Conservation (phyloP, 2,329 filamentous ascomycete species). For the Colletotrichum horii region DNA sequence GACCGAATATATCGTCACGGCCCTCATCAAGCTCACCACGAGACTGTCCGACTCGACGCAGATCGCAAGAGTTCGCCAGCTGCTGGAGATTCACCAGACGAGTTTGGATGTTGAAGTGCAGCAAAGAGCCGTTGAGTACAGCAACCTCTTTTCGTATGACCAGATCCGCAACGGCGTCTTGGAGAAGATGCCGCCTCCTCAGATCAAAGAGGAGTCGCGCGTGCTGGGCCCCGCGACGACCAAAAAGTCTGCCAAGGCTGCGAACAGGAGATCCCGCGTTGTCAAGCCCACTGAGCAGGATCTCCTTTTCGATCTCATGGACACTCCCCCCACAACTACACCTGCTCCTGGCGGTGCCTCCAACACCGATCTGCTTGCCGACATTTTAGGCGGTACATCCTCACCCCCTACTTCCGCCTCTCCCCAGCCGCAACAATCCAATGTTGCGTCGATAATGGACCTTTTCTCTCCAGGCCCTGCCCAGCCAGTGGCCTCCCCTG, state of each 20-base stretch:
- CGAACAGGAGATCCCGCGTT: constrained; percentile 77
- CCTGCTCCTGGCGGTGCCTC: constrained; percentile 58
- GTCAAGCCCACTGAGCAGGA: constrained; percentile 90
- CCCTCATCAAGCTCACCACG: constrained; percentile 92
- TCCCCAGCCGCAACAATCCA: constrained; percentile 59
- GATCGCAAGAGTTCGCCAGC: constrained; percentile 80
- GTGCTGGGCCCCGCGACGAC: constrained; percentile 80
- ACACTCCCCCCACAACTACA: constrained; percentile 63
- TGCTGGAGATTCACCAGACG: constrained; percentile 79
- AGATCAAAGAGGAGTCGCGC: constrained; percentile 93
- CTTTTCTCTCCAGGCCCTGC: constrained; percentile 63
- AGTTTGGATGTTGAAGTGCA: constrained; percentile 96
- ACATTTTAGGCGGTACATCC: constrained; percentile 83
- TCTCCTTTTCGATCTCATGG: constrained; percentile 91
- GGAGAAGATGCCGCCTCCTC: constrained; percentile 96
- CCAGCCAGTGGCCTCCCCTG: constrained; percentile 30
- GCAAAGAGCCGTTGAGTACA: constrained; percentile 93
- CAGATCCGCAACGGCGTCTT: constrained; percentile 87
- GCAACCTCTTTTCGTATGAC: constrained; percentile 91
- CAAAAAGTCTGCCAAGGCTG: constrained; percentile 66
- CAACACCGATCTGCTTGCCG: constrained; percentile 86
- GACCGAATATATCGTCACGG: constrained; percentile 94
- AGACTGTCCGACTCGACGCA: constrained; percentile 84
- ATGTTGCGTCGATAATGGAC: constrained; percentile 84
- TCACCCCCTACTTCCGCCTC: constrained; percentile 46